These are phyloP conservation scores for Cutaneotrichosporon cavernicola DNA, from an alignment of 1,284 basidiomycete species.

Conservation along the genomic window DNA sequence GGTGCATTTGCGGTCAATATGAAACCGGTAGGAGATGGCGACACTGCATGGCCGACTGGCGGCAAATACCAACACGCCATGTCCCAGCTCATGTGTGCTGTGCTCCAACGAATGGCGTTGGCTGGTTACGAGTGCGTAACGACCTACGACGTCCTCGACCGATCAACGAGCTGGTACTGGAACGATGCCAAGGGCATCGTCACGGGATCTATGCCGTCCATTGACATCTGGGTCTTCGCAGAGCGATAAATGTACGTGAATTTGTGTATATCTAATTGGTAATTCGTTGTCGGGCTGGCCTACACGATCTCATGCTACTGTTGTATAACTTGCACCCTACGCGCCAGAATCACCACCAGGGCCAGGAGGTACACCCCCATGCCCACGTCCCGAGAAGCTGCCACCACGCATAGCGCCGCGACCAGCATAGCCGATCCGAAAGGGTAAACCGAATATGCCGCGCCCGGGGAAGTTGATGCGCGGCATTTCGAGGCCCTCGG, in stretches of 20 bases:
- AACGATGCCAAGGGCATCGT: background rate
- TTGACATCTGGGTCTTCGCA: conserved; percentile 8
- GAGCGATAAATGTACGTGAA: background rate
- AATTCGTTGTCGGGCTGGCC: background rate
- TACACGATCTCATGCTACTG: background rate
- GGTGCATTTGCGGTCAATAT: conserved; percentile 2
- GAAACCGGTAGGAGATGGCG: background rate
- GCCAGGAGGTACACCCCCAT: conserved; percentile 6
- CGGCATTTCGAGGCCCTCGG: background rate
- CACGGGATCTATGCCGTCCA: background rate
- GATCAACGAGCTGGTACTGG: background rate
- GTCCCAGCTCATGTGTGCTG: background rate
- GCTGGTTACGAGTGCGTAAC: conserved; percentile 5
- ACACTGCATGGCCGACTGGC: background rate
- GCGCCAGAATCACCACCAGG: background rate
- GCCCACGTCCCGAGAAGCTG: background rate
- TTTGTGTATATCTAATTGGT: background rate
- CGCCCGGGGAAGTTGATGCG: background rate
- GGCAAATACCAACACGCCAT: conserved; percentile 8
- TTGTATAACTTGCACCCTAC: conserved; percentile 2
- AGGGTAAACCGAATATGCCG: background rate
- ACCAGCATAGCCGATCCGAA: conserved; percentile 27
- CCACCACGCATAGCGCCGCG: conserved; percentile 20
- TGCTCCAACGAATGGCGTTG: background rate
- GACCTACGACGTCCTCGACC: conserved; percentile 6